A percentile compares a stretch with the other conserved stretches of the same genome.
Conservation (phyloP, 1,284 basidiomycete genomes). For the Albatrellus sp. region DNA sequence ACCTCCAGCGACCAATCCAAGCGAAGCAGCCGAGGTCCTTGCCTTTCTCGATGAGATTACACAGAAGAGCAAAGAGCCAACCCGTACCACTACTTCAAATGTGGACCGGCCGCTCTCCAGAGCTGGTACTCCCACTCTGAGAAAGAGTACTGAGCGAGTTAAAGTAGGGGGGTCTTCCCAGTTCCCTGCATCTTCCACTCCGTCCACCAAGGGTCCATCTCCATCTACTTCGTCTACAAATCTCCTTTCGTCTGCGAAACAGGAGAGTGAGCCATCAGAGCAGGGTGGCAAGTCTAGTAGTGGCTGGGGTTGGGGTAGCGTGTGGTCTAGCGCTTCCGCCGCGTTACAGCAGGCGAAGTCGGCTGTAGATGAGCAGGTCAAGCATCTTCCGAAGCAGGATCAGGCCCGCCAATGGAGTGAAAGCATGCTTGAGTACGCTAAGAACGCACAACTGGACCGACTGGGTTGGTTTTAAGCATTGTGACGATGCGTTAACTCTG, state of each 20-base stretch:
- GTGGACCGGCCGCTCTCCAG: constrained; percentile 52
- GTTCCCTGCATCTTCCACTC: constrained; percentile 20
- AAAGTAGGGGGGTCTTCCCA: constrained; percentile 42
- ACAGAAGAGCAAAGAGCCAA: constrained; percentile 73
- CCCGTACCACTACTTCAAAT: constrained; percentile 34
- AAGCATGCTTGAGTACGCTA: constrained; percentile 27
- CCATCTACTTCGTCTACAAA: constrained; percentile 17
- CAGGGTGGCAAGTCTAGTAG: constrained; percentile 21
- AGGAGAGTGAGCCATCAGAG: constrained; percentile 9
- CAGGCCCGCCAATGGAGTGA: constrained; percentile 70
- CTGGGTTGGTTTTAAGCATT: constrained; percentile 37
- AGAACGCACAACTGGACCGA: constrained; percentile 63
- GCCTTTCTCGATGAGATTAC: constrained; percentile 93
- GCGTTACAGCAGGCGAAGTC: constrained; percentile 80
- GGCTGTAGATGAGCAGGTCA: constrained; percentile 87
- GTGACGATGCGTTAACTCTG: constrained; percentile 1
- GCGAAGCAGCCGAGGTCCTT: constrained; percentile 68
- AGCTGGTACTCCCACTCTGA: constrained; percentile 56
- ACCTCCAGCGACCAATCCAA: constrained; percentile 22
- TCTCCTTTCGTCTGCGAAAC: constrained; percentile 12
- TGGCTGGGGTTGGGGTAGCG: constrained; percentile 70
- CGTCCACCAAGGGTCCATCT: constrained; percentile 21
- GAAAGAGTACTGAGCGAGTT: constrained; percentile 70
- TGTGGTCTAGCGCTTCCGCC: constrained; percentile 78
- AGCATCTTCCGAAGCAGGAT: constrained; percentile 69